phyloP scores from a whole-genome alignment of 2,329 filamentous ascomycete species.

The Incumbomyces delicatus region DNA sequence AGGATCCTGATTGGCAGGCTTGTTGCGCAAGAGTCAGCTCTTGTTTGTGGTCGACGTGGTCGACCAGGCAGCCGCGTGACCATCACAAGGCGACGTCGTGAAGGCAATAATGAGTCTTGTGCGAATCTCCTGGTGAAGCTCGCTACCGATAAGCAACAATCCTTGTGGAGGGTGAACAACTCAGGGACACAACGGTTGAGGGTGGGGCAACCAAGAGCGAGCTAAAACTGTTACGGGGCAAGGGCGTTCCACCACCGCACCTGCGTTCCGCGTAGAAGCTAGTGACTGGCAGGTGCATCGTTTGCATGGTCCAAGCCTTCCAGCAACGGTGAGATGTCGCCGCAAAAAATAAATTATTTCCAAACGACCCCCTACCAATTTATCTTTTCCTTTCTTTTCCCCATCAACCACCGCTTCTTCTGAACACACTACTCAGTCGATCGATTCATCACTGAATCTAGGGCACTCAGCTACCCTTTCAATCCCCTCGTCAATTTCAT shows the following conservation, averaged over 20 bases:
- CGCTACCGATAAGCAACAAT: not conserved
- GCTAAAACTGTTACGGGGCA: constrained; percentile 2
- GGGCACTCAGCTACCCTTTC: constrained; percentile 81
- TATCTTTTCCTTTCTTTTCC: constrained; percentile 7
- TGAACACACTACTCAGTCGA: constrained; percentile 20
- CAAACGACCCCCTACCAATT: constrained; percentile 7
- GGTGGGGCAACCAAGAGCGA: not conserved
- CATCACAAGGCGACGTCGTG: too few species aligned
- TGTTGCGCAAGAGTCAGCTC: too few species aligned
- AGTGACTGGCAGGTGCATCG: not conserved
- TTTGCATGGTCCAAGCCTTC: not conserved
- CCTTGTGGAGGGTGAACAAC: not conserved
- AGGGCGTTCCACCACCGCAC: not conserved
- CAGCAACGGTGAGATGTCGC: not conserved
- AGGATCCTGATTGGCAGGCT: too few species aligned
- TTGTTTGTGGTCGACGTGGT: too few species aligned
- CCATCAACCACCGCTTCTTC: constrained; percentile 20
- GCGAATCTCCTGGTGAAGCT: too few species aligned
- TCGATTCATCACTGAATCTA: constrained; percentile 45
- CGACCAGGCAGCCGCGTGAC: too few species aligned
- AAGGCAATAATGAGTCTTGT: too few species aligned
- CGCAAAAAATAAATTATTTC: constrained; percentile 5
- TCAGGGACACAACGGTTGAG: not conserved
- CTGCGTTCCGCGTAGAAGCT: not conserved
- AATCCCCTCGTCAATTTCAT: constrained; percentile 50